Percentiles rank a stretch among this genome's conserved stretches.
Conservation (phyloP, 805 yeast species). For the Schizosaccharomyces octosporus region DNA sequence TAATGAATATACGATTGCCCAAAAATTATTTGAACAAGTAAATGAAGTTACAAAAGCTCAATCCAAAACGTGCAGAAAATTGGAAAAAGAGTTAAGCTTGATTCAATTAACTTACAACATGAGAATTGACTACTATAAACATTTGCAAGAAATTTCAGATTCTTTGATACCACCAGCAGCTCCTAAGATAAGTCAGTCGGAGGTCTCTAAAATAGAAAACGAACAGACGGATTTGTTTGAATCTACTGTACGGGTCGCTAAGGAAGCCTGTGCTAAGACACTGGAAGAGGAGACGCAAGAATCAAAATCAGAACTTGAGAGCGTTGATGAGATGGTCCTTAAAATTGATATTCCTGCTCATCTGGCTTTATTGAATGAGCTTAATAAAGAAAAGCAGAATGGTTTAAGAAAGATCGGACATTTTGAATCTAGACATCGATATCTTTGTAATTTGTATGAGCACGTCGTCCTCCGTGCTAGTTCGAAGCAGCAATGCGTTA, state of each 20-base stretch:
- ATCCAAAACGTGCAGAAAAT: constrained; percentile 17
- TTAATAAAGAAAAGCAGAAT: constrained; percentile 6
- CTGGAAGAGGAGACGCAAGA: too few species aligned
- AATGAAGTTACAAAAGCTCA: constrained; percentile 13
- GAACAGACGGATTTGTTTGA: too few species aligned
- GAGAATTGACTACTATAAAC: constrained; percentile 61
- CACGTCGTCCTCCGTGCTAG: constrained; percentile 12
- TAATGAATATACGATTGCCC: neutral
- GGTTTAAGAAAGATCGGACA: constrained; percentile 8
- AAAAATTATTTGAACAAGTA: too few species aligned
- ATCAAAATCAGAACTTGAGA: too few species aligned
- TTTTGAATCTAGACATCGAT: constrained; percentile 21
- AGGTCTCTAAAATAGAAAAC: too few species aligned
- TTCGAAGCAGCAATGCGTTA: constrained; percentile 36
- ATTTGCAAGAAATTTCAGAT: constrained; percentile 69
- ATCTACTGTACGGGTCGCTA: too few species aligned
- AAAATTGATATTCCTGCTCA: neutral
- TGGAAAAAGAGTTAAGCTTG: constrained; percentile 26
- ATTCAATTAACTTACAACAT: constrained; percentile 46
- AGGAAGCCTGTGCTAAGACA: too few species aligned
- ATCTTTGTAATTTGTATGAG: constrained; percentile 21
- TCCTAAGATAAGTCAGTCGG: neutral
- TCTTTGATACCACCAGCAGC: constrained; percentile 21
- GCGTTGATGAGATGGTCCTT: too few species aligned
- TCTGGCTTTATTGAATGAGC: constrained; percentile 5